Evolutionary conservation across 345 rosid species (phyloP), one percentile per base, ranked within the genome.

Genomic region (Brassica carinata): DNA sequence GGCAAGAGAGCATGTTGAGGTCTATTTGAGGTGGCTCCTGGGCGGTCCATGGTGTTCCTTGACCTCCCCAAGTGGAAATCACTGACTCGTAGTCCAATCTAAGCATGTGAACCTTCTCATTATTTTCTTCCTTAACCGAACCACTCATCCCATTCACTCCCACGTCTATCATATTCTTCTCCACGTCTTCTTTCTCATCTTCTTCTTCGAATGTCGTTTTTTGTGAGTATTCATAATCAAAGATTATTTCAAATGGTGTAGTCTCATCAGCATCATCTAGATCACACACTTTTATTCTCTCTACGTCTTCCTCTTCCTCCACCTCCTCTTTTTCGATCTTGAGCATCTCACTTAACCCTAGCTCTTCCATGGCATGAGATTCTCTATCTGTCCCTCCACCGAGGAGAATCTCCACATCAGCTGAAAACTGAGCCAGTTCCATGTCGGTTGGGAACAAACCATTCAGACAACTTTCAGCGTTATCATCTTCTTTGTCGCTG

Each of bases 351-450:
- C 62, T 67, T 62, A 95, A 65, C 59, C 94, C 96, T 70, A 91
- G 68, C 33, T 89, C 97, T 66, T 88, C 96, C 86, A 91, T 93
- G 31, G 88, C 84, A 40, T 88, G 84, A 0, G 86, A 77, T 71
- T 91, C 92, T 15, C 85, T 73, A 26, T 91, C 96, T 4, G 85
- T 83, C 5, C 91, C 97, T 70, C 89, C 87, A 3, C 99, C 98
- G 0, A 95, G 90, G 77, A 95, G 82, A 79, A 85, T 90, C 87
- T 95, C 96, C 58, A 95, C 96, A 45, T 95, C 92, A 9, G 98
- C 96, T 1, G 91, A 90, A 77, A 95, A 95, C 72, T 91, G 93
- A 2, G 90, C 99, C 7, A 93, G 89, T 27, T 95, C 99, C 88
- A 77, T 85, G 15, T 93, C 97, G 5, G 98, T 85, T 0, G 93